Evolutionary conservation across 192 early-diverging fungal species (phyloP).

Genomic region (Podila horticola): DNA sequence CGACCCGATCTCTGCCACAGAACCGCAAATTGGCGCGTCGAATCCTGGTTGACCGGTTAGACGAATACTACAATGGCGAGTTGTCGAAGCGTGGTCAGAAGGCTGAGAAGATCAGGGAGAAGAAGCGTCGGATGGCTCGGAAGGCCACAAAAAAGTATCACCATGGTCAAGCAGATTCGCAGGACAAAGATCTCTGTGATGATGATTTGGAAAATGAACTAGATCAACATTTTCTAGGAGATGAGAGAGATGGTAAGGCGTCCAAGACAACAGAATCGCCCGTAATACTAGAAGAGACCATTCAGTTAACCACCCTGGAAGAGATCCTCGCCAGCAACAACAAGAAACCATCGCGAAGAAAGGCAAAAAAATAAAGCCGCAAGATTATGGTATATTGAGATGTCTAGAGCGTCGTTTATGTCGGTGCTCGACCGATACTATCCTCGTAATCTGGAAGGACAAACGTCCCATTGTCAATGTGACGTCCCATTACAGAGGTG

Average conservation of each 20-base stretch:
- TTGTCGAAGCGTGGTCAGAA: conserved; percentile 69
- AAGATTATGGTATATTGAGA: neutral
- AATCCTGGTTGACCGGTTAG: conserved; percentile 71
- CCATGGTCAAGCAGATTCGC: neutral
- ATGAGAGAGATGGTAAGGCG: neutral
- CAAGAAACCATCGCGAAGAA: conserved; percentile 32
- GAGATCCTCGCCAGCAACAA: conserved; percentile 30
- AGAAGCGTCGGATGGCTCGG: conserved; percentile 36
- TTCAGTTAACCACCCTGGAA: conserved; percentile 23
- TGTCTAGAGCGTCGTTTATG: neutral
- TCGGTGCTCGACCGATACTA: neutral
- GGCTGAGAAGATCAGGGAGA: conserved; percentile 67
- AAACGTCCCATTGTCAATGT: neutral
- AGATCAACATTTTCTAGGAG: neutral
- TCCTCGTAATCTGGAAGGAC: conserved; percentile 16
- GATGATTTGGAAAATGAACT: neutral
- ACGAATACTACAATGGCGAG: conserved; percentile 72
- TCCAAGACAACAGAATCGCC: neutral
- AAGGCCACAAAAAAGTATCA: conserved; percentile 47
- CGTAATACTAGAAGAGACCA: neutral
- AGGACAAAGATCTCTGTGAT: neutral
- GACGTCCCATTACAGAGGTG: neutral
- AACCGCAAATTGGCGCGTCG: conserved; percentile 79
- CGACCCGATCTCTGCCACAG: conserved; percentile 75
- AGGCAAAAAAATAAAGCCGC: neutral